Base-by-base conservation (phyloP, 2,329 filamentous ascomycete genomes). In the Hypoxylon sp. region DNA sequence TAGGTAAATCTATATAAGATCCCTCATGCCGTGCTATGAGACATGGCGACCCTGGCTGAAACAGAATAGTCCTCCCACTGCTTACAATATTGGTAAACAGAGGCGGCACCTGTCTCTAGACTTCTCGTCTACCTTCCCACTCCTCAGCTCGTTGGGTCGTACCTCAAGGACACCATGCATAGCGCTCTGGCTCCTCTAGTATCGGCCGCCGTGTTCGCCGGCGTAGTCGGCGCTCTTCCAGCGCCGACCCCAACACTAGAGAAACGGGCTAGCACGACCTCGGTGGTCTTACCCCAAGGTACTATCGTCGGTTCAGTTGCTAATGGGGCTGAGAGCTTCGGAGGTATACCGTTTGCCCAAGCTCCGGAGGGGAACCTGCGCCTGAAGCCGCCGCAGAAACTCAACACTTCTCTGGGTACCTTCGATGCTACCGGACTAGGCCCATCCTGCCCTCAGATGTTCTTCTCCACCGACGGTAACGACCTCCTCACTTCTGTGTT, bases 301-400 rank as follows among this genome's bases (percentile, higher is more conserved):
- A 78, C 76, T 7, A 61, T 79, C 14, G 66, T 78, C 17, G 77
- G 77, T n/a, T 68, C 75, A 10, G 72, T 72, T 1, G 7, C 65
- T 0, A 64, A 69, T 46, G 69, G 64, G 13, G 84, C 93, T 20
- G 92, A 95, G 64, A 87, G 84, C 27, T 95, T 93, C 81, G 89
- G 86, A 61, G 92, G 90, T 22, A 93, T 96, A 62, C 92, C 92
- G 2, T 96, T 90, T 75, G 92, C 92, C 1, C 83, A 92, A 68
- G 86, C 91, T 1, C 92, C 92, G 0, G 84, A 87, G 0, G 91
- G 90, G 0, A 77, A 83, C 2, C 82, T 93, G 25, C 89, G 93
- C 14, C 85, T 96, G 35, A 90, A 87, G 75, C 90, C 91, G 6
- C 93, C 93, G 0, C 85, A 89, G 75, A 82, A 85, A 6, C 80